Percentiles rank a stretch among this genome's conserved stretches.
Conservation (phyloP, 1,284 basidiomycete species). For the Neolentinus lepideus region DNA sequence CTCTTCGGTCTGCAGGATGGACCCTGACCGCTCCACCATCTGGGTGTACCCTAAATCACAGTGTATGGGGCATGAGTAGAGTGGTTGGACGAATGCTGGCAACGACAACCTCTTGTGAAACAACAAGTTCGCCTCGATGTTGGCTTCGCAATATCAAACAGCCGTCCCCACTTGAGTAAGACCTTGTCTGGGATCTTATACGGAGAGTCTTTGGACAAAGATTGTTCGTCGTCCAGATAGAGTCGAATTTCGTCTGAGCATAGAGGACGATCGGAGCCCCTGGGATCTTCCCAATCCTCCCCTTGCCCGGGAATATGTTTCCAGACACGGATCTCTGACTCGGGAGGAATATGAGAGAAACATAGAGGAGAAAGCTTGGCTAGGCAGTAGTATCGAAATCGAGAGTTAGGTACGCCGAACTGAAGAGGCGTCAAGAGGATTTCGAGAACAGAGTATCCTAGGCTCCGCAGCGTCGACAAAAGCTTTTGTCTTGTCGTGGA, state of each 20-base stretch:
- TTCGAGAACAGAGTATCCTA: constrained; percentile 54
- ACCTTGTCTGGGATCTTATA: constrained; percentile 50
- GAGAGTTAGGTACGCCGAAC: constrained; percentile 73
- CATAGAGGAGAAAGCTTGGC: constrained; percentile 42
- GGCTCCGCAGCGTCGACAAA: constrained; percentile 35
- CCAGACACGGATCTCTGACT: constrained; percentile 25
- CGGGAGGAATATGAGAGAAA: constrained; percentile 13
- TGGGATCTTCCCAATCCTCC: constrained; percentile 34
- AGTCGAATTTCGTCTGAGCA: constrained; percentile 24
- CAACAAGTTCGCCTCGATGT: constrained; percentile 60
- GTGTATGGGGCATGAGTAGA: constrained; percentile 2
- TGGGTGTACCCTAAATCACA: constrained; percentile 55
- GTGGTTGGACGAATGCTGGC: neutral
- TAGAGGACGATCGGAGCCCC: constrained; percentile 13
- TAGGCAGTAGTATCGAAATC: constrained; percentile 71
- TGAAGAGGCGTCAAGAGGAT: constrained; percentile 67
- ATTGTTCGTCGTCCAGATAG: constrained; percentile 40
- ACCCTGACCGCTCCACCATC: constrained; percentile 68
- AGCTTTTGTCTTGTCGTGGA: constrained; percentile 55
- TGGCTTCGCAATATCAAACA: constrained; percentile 72
- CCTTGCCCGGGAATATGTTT: constrained; percentile 44
- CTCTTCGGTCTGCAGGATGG: constrained; percentile 65
- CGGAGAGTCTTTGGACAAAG: constrained; percentile 9
- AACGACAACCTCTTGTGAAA: constrained; percentile 59
- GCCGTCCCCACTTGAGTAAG: constrained; percentile 64